Conservation (phyloP, 2,329 filamentous ascomycete species). For the Ophiostoma piceae region DNA sequence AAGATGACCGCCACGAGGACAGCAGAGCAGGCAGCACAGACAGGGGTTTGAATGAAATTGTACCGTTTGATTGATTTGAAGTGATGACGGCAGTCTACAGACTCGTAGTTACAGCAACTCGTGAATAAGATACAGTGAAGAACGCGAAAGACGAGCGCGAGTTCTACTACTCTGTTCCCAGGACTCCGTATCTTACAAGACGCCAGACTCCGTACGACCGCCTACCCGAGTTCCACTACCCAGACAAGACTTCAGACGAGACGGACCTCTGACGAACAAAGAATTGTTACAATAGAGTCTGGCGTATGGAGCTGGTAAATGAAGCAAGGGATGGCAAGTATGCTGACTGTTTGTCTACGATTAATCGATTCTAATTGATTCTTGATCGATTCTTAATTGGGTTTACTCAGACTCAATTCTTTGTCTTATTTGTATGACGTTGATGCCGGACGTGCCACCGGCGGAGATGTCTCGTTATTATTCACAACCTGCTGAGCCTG, state of each 20-base stretch:
- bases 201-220: not conserved
- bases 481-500: not conserved
- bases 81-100: no score
- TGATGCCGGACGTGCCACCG: not conserved
- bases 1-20: constrained; percentile 5
- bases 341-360: not conserved
- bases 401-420: no score
- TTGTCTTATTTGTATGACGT: constrained; percentile 10
- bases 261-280: constrained; percentile 3
- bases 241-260: not conserved
- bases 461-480: not conserved
- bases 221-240: not conserved
- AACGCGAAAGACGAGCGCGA: no score
- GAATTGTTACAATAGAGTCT: not conserved
- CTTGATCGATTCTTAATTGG: not conserved
- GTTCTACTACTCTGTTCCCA: no score
- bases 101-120: no score
- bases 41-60: not conserved
- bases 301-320: not conserved
- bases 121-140: no score
- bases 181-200: not conserved
- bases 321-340: constrained; percentile 9
- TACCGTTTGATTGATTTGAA: no score
- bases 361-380: not conserved
- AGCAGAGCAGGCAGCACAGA: constrained; percentile 1